phyloP scores from a whole-genome alignment of 495 filamentous ascomycete genomes.

The Parachaetomium inaequale region DNA sequence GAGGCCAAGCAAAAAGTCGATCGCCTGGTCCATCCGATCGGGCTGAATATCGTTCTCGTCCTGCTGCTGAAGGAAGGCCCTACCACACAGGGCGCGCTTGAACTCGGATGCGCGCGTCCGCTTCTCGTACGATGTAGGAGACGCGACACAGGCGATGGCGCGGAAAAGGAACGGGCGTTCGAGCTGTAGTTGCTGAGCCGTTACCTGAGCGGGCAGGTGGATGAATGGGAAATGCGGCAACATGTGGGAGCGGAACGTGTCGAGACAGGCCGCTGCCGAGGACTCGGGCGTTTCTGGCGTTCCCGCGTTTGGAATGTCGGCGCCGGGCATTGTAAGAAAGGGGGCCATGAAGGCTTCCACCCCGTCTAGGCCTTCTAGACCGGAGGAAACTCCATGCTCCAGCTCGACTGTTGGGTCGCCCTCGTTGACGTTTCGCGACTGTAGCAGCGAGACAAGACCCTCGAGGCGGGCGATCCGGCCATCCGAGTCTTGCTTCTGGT shows the following conservation, averaged over 20 bases:
- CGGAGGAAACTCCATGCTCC: not conserved
- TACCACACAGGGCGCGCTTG: constrained; percentile 37
- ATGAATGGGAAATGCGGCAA: constrained; percentile 46
- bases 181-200: constrained; percentile 40
- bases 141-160: constrained; percentile 46
- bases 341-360: not conserved
- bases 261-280: constrained; percentile 16
- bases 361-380: not conserved
- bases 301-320: not conserved
- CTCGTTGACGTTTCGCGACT: not conserved
- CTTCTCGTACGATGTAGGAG: constrained; percentile 20
- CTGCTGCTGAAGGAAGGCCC: not conserved
- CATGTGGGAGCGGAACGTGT: constrained; percentile 42
- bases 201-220: constrained; percentile 39
- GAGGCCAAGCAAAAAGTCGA: constrained; percentile 53
- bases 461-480: constrained; percentile 26
- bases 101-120: constrained; percentile 36
- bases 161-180: constrained; percentile 49
- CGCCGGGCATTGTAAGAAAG: not conserved
- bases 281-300: not conserved
- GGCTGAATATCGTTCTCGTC: constrained; percentile 26
- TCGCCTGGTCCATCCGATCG: constrained; percentile 32
- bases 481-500: constrained; percentile 23
- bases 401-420: not conserved
- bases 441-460: constrained; percentile 32